Base-by-base conservation (phyloP, 163 green algal species). In the Scenedesmus sp. region DNA sequence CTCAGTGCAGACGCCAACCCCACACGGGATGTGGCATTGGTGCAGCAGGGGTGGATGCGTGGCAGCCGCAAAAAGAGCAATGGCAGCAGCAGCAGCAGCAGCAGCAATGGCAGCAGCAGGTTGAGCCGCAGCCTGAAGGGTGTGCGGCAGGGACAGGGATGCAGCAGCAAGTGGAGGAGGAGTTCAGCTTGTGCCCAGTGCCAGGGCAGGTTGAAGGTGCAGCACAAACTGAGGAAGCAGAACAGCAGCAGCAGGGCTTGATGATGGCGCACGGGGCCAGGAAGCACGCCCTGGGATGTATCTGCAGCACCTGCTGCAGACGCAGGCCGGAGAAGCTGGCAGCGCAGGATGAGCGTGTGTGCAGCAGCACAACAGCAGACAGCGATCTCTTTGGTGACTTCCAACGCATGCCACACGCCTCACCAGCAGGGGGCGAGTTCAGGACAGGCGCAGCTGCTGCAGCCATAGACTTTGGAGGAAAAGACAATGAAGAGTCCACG, bases 151-250 rank as follows among this genome's bases (percentile, higher is more conserved):
- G 15, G 18, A 22, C 22, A 15, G 42, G 37, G 40, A 16, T 3
- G 6, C 81, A 87, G n/a, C 81, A 78, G 51, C 81, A 87, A 61
- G 46, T 76, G n/a, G 46, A 87, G 49, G 43, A 87, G n/a, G 59
- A 72, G 15, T 72, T 35, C 59, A 35, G 22, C 7, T 72, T 72
- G 59, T 35, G 59, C 59, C 22, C 51, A 56, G 22, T 12, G 33
- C 12, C 81, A 51, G 51, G 24, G 70, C 81, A n/a, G n/a, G 59
- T 33, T 20, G 46, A 7, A 49, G 46, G 26, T 76, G 49, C 49
- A 35, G 9, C 5, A 49, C 22, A 70, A 44, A 30, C 51, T 78
- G 46, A 51, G 37, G 49, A n/a, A 87, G 59, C 22, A 26, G 22
- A 72, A 24, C 22, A 72, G 2, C 59, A 72, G 59, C 22, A 72